A percentile compares a stretch with the other conserved stretches of the same genome.
Evolutionary conservation across 495 filamentous ascomycete genomes (phyloP).

Genomic region (Penicillium daleae): DNA sequence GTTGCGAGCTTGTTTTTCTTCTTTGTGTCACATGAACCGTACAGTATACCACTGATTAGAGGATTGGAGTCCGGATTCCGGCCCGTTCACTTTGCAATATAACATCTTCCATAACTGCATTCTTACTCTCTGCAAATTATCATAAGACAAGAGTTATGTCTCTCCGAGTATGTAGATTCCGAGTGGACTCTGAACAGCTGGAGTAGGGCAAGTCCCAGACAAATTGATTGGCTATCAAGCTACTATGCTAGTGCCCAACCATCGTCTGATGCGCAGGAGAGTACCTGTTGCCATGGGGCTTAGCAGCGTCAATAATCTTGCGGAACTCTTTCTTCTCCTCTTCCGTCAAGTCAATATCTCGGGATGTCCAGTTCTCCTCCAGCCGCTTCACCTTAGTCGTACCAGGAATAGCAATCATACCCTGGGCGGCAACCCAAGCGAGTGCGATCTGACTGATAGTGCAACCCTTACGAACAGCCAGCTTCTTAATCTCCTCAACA

Average conservation of each 20-base stretch:
- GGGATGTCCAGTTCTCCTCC: conserved; percentile 47
- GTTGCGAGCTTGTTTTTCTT: conserved; percentile 19
- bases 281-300: conserved; percentile 44
- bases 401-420: conserved; percentile 52
- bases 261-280: conserved; percentile 37
- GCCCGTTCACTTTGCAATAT: conserved; percentile 13
- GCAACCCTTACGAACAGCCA: conserved; percentile 44
- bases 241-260: conserved; percentile 41
- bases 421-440: conserved; percentile 52
- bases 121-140: not conserved
- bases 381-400: conserved; percentile 49
- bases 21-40: conserved; percentile 23
- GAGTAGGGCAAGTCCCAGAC: too few relatives aligned
- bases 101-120: not conserved
- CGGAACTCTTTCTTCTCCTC: conserved; percentile 45
- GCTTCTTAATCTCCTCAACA: conserved; percentile 48
- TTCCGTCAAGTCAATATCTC: conserved; percentile 40
- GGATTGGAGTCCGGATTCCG: conserved; percentile 15
- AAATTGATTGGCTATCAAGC: not conserved
- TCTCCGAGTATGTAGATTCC: not conserved
- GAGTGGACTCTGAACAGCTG: too few relatives aligned
- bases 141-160: not conserved
- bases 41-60: conserved; percentile 41
- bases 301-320: conserved; percentile 42
- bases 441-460: conserved; percentile 46